A percentile compares a stretch with the other conserved stretches of the same genome.
Conservation (phyloP, 2,329 filamentous ascomycete genomes). For the Tolypocladium guangdongense region DNA sequence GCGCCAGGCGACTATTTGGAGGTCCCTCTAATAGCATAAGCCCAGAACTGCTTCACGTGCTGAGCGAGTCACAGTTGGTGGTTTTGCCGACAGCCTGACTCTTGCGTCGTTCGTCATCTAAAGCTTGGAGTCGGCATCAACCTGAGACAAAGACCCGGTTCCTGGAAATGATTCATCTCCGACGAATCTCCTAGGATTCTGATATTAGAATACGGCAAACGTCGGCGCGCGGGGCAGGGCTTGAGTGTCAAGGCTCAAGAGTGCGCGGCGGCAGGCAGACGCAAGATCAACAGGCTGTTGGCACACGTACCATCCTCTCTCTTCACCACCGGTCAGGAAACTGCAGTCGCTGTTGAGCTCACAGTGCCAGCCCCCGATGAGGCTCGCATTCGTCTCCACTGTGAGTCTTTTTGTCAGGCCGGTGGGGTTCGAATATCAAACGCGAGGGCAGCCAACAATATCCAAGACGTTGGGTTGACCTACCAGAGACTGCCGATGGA, state of each 20-base stretch:
- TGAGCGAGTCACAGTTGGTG: not conserved
- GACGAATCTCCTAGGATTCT: slow-evolving; percentile 30
- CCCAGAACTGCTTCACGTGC: not conserved
- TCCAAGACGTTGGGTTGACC: not conserved
- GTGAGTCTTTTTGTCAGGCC: slow-evolving; percentile 1
- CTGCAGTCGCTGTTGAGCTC: slow-evolving; percentile 73
- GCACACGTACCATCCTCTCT: slow-evolving; percentile 71
- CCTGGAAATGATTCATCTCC: slow-evolving; percentile 45
- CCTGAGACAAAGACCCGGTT: slow-evolving; percentile 24
- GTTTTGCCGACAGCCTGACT: not conserved
- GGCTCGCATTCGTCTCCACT: slow-evolving; percentile 4
- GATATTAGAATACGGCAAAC: slow-evolving; percentile 8
- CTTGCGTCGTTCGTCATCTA: slow-evolving; percentile 9
- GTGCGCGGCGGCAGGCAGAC: not conserved
- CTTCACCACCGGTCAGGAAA: slow-evolving; percentile 68
- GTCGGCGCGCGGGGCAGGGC: slow-evolving; percentile 5
- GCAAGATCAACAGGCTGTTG: not conserved
- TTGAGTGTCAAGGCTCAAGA: not conserved
- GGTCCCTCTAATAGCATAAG: not conserved
- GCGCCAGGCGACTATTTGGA: not conserved
- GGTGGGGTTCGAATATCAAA: not conserved
- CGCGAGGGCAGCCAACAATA: not conserved
- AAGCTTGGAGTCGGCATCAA: slow-evolving; percentile 18
- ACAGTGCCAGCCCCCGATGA: slow-evolving; percentile 68
- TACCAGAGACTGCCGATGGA: slow-evolving; percentile 1